Percentiles rank a stretch among this genome's conserved stretches.
These are phyloP conservation scores for Venturia pyrina DNA, from an alignment of 2,329 filamentous ascomycete genomes.

Conservation along the genomic window DNA sequence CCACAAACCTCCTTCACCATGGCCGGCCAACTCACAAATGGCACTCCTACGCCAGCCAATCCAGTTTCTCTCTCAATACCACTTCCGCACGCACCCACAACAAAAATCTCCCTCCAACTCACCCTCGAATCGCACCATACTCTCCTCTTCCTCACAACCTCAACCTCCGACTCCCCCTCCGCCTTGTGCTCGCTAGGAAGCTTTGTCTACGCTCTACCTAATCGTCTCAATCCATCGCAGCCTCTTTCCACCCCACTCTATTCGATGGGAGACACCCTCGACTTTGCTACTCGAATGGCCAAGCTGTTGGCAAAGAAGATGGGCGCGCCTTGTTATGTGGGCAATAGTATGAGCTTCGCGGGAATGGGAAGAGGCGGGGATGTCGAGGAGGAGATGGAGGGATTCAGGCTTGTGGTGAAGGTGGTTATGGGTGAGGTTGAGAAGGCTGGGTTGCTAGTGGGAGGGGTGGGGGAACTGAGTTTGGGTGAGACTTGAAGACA, in stretches of 20 bases:
- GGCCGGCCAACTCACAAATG: not conserved
- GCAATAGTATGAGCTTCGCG: constrained; percentile 73
- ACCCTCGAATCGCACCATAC: constrained; percentile 42
- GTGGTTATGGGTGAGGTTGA: constrained; percentile 50
- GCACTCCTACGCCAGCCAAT: not conserved
- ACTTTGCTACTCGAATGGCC: constrained; percentile 78
- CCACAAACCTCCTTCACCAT: not conserved
- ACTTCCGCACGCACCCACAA: constrained; percentile 45
- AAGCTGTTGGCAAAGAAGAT: constrained; percentile 70
- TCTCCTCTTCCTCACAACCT: constrained; percentile 48
- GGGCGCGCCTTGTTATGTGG: constrained; percentile 73
- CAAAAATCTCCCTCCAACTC: constrained; percentile 50
- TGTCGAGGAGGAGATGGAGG: constrained; percentile 91
- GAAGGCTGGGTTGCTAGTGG: not conserved
- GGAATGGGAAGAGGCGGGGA: constrained; percentile 66
- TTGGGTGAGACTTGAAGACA: not conserved
- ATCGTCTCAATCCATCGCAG: constrained; percentile 45
- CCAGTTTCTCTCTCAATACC: constrained; percentile 39
- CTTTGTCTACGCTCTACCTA: constrained; percentile 87
- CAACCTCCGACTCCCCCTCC: constrained; percentile 32
- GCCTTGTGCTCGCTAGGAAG: constrained; percentile 54
- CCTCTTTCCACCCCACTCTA: constrained; percentile 73
- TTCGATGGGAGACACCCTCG: constrained; percentile 62
- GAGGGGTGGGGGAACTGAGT: not conserved
- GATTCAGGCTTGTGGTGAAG: constrained; percentile 63